Percentiles rank a stretch among this genome's conserved stretches.
These are phyloP conservation scores for Phallus indusiatus DNA, from an alignment of 768 basidiomycete species.

Conservation along the genomic window DNA sequence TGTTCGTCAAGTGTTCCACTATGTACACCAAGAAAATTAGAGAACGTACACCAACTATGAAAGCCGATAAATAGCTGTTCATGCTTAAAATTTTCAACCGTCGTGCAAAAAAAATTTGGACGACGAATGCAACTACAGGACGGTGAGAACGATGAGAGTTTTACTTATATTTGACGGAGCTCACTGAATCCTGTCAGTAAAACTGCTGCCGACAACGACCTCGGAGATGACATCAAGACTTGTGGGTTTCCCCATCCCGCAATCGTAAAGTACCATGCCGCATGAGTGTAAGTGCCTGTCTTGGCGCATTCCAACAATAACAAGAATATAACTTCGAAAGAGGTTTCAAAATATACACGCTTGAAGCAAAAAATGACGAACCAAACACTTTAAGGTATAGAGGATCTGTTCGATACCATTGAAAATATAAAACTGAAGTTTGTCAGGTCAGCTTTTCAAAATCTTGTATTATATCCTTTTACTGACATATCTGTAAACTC, in stretches of 20 bases:
- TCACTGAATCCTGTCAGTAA: constrained; percentile 16
- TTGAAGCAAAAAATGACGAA: not conserved
- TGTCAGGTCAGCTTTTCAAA: not conserved
- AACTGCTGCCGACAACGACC: constrained; percentile 10
- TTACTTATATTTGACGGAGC: too few relatives aligned
- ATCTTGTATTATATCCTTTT: not conserved
- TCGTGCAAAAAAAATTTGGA: constrained; percentile 19
- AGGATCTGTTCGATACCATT: not conserved
- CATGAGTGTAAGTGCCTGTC: constrained; percentile 16
- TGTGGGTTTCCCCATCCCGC: constrained; percentile 16
- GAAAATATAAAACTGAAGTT: not conserved
- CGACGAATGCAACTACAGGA: constrained; percentile 14
- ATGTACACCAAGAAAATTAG: not conserved
- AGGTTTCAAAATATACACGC: too few relatives aligned
- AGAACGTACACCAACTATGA: not conserved
- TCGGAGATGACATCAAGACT: constrained; percentile 11
- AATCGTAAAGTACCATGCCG: constrained; percentile 16
- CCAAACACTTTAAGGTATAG: not conserved
- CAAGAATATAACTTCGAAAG: too few relatives aligned
- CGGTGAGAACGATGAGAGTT: too few relatives aligned
- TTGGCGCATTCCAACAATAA: not conserved
- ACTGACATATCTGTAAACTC: constrained; percentile 1
- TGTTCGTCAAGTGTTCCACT: too few relatives aligned
- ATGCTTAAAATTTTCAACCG: constrained; percentile 7
- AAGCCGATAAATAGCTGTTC: not conserved